Base-by-base conservation (phyloP, 345 rosid genomes). In the Euclidium syriacum region DNA sequence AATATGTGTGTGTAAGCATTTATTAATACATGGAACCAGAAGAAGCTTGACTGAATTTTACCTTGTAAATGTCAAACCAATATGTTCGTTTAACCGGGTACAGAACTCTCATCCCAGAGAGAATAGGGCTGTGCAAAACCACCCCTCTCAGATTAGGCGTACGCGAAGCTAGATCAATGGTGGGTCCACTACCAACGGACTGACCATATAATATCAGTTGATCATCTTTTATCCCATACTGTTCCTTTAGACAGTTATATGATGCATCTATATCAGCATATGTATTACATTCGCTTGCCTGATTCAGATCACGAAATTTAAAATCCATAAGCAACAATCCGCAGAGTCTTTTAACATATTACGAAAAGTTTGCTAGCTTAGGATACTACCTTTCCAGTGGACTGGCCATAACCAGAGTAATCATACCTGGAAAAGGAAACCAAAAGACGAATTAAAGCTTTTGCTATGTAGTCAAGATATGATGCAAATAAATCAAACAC, bases 11-110 rank as follows among this genome's bases (percentile, higher is more conserved):
- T 35, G 62, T 51, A 23, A 26, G 30, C 55, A 53, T 17, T 52
- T 0, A 11, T 16, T 53, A 4, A 42, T 17, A 44, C 30, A n/a
- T 12, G 10, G 32, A 40, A 58, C 59, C 5, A 36, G 16, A 35
- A 58, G 43, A 30, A 62, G 51, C 5, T 62, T 52, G 19, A 26
- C 29, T 19, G 7, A 40, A 58, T 29, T 2, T 73, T 73, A 87
- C 99, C 95, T 94, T 94, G 83, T 87, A 94, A 71, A 94, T 94
- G 68, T 89, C 99, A 65, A 94, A 94, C 99, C 99, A 94, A 69
- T 80, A 94, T 1, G 99, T 94, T 52, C 83, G 77, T 76, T 87
- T 94, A 61, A 94, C 96, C 3, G 95, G 90, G 65, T 89, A 94
- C 74, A 90, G 72, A 35, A 89, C 99, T 74, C 99, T 84, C 83